Percentiles rank a stretch among this genome's conserved stretches.
These are phyloP conservation scores for Capsicum rhomboideum DNA, from an alignment of 257 asterid species.

Conservation along the genomic window DNA sequence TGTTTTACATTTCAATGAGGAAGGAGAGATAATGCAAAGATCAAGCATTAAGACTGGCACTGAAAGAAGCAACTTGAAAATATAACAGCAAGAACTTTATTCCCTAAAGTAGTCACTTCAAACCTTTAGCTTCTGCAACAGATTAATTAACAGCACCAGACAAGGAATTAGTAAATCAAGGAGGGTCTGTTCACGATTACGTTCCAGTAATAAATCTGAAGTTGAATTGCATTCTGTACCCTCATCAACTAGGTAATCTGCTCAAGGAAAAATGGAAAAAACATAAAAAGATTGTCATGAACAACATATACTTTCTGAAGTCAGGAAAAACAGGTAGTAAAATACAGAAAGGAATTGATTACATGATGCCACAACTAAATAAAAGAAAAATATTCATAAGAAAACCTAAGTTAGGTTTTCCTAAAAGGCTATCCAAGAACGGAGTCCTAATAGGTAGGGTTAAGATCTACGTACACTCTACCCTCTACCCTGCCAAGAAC, in stretches of 20 bases:
- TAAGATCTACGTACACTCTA: no score
- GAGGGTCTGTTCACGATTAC: slow-evolving; percentile 85
- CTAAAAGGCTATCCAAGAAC: background rate
- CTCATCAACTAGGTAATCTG: slow-evolving; percentile 98
- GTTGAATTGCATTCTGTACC: slow-evolving; percentile 86
- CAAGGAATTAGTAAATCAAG: slow-evolving; percentile 83
- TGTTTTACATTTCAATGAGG: background rate
- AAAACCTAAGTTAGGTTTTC: background rate
- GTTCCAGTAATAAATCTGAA: slow-evolving; percentile 84
- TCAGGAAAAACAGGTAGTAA: background rate
- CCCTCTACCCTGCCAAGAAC: no score
- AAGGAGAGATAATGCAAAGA: background rate
- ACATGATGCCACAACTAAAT: background rate
- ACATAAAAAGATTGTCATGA: background rate
- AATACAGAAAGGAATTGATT: background rate
- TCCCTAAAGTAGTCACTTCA: background rate
- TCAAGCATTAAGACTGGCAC: background rate
- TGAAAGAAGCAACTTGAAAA: background rate
- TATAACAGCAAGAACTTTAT: background rate
- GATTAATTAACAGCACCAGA: slow-evolving; percentile 65
- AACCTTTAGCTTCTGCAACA: slow-evolving; percentile 82
- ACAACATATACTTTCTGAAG: background rate
- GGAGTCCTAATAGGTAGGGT: background rate
- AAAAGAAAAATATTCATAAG: background rate
- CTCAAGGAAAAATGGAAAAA: slow-evolving; percentile 13